Evolutionary conservation across 2,329 filamentous ascomycete genomes (phyloP).

Genomic region (Talaromyces sp.): DNA sequence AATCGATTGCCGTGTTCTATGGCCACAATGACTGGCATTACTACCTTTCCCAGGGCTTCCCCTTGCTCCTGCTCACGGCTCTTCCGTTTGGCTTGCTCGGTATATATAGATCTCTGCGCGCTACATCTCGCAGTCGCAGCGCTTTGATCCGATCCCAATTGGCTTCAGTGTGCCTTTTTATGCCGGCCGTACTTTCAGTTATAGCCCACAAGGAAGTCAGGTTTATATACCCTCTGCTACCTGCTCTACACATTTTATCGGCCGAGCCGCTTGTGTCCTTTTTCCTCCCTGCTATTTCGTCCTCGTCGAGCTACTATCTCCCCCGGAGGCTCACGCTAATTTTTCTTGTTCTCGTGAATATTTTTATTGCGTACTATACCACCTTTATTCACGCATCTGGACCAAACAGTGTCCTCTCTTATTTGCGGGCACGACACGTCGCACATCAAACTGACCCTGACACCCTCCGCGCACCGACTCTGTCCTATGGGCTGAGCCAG

Average conservation of each 20-base stretch:
- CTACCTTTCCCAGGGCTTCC: constrained; percentile 84
- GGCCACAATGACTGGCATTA: constrained; percentile 88
- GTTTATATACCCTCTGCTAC: constrained; percentile 90
- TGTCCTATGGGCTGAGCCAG: constrained; percentile 7
- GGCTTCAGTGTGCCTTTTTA: constrained; percentile 54
- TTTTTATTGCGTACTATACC: constrained; percentile 67
- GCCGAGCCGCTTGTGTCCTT: constrained; percentile 63
- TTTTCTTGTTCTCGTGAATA: constrained; percentile 59
- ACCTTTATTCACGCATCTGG: constrained; percentile 75
- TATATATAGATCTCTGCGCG: constrained; percentile 48
- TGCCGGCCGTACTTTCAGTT: constrained; percentile 61
- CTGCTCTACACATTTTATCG: constrained; percentile 75
- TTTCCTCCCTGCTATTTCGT: constrained; percentile 49
- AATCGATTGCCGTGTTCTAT: constrained; percentile 88
- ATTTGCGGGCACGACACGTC: constrained; percentile 71
- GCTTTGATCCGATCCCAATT: constrained; percentile 48
- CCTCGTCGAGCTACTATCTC: constrained; percentile 27
- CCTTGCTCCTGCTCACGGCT: constrained; percentile 76
- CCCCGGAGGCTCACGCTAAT: constrained; percentile 52
- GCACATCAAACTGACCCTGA: constrained; percentile 44
- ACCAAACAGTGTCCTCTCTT: constrained; percentile 66
- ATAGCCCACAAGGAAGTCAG: constrained; percentile 96
- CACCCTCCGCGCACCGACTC: constrained; percentile 14
- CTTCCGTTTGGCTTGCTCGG: constrained; percentile 70
- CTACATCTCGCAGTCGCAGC: background rate